These are phyloP conservation scores for Coccinonectria pachysandricola DNA, from an alignment of 2,329 filamentous ascomycete species.

Conservation along the genomic window DNA sequence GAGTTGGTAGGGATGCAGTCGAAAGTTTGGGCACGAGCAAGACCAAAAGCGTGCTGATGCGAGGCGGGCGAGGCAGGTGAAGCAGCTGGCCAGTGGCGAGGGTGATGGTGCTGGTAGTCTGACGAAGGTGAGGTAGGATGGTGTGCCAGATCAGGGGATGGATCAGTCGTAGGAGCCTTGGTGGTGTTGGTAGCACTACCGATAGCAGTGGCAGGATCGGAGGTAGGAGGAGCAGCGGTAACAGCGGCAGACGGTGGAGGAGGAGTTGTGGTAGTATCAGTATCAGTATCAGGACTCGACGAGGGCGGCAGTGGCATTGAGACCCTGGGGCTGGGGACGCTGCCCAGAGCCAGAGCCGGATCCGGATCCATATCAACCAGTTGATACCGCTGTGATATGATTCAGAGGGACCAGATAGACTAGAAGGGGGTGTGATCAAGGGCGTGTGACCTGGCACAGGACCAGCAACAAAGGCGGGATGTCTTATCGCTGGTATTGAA, in stretches of 20 bases:
- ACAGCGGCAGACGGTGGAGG: conserved; percentile 4
- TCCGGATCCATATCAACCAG: conserved; percentile 1
- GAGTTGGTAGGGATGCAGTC: conserved; percentile 11
- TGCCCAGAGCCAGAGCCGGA: conserved; percentile 13
- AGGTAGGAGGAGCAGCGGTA: conserved; percentile 6
- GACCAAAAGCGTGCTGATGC: too few relatives aligned
- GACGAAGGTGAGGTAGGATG: conserved; percentile 11
- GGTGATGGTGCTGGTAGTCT: conserved; percentile 9
- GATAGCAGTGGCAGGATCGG: conserved; percentile 10
- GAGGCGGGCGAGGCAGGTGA: too few relatives aligned
- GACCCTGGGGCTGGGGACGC: conserved; percentile 11
- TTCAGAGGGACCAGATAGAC: conserved; percentile 1
- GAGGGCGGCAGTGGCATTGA: conserved; percentile 11
- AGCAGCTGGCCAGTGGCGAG: conserved; percentile 6
- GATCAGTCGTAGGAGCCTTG: too few relatives aligned
- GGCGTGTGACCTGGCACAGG: conserved; percentile 3
- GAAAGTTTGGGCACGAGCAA: too few relatives aligned
- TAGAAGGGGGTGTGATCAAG: conserved; percentile 1
- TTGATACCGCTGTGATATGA: conserved; percentile 4
- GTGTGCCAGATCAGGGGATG: too few relatives aligned
- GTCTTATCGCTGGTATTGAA: conserved; percentile 13
- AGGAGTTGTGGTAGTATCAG: conserved; percentile 16
- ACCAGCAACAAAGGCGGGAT: conserved; percentile 3
- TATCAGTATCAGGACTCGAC: conserved; percentile 15
- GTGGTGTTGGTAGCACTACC: too few relatives aligned